Evolutionary conservation across 139 green algal species (phyloP), one percentile per base, ranked within the genome.

Genomic region (Asterochloris sp.): DNA sequence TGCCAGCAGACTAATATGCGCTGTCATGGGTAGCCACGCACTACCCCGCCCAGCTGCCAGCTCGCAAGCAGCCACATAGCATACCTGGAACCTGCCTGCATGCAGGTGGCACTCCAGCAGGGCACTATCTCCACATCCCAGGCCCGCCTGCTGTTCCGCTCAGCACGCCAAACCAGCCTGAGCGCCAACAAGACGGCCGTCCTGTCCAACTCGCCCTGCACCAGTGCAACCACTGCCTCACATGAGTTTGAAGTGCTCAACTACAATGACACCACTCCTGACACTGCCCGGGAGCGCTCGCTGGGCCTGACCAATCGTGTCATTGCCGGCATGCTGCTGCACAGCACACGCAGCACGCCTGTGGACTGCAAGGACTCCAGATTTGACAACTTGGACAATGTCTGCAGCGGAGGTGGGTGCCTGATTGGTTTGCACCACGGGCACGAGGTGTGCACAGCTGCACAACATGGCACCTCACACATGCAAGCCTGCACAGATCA

Each of bases 311-410:
- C 88, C 81, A 95, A 95, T 84, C 82, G 92, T 6, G 87, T 96
- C 60, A 88, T 96, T 29, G 89, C 83, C 0, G 93, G 93, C 54
- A 87, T 96, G 87, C 84, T 96, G 84, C 78, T 96, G 81, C 89
- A 95, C 78, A 89, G 84, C 26, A 89, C 80, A 24, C 86, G 93
- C 75, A 92, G 89, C 29, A 84, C 88, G 64, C 75, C 89, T 54
- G 85, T 83, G 62, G 86, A 90, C 73, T 96, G 92, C 83, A 79
- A 82, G 21, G 80, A 87, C 71, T 92, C 83, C 60, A 91, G 92
- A 71, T 96, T 96, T 85, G 86, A 87, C 62, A 83, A 89, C 68
- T 93, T 96, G 61, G 87, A 95, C 80, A 86, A 89, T 62, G 88
- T 76, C 12, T 96, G 93, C 85, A 86, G 79, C 6, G 89, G 86